phyloP scores from a whole-genome alignment of 106 monocot genomes.

The Dendrobium officinale region DNA sequence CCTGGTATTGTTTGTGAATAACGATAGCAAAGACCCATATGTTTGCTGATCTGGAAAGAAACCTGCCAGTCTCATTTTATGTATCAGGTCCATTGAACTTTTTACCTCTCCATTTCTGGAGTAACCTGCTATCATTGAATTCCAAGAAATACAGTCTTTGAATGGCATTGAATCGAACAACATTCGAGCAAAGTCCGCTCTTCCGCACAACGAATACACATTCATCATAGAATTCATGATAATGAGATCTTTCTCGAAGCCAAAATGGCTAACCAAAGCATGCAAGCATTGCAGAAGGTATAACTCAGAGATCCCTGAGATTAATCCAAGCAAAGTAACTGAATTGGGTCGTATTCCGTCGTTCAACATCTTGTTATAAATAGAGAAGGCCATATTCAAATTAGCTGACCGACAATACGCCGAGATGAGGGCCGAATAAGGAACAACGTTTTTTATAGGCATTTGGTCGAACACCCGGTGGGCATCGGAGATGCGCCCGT shows the following conservation, averaged over 20 bases:
- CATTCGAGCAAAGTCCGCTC: constrained; percentile 17
- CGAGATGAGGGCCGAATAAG: constrained; percentile 53
- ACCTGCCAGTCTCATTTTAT: constrained; percentile 28
- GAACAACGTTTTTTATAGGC: constrained; percentile 26
- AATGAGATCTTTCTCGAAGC: constrained; percentile 28
- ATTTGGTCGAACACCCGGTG: constrained; percentile 51
- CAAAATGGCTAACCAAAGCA: constrained; percentile 12
- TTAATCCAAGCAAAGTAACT: constrained; percentile 39
- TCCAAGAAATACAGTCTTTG: constrained; percentile 57
- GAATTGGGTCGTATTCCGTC: constrained; percentile 44
- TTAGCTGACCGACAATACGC: constrained; percentile 31
- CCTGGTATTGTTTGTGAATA: constrained; percentile 5
- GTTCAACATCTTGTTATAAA: constrained; percentile 31
- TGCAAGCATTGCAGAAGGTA: constrained; percentile 35
- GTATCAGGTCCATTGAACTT: constrained; percentile 25
- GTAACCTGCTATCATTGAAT: constrained; percentile 52
- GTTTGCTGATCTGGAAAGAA: constrained; percentile 43
- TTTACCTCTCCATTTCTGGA: constrained; percentile 11
- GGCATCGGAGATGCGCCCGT: constrained; percentile 13
- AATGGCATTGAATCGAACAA: constrained; percentile 54
- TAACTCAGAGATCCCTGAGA: constrained; percentile 22
- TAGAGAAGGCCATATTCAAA: constrained; percentile 14
- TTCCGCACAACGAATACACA: constrained; percentile 27
- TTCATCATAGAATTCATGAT: constrained; percentile 48
- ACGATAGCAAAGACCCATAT: constrained; percentile 35